Evolutionary conservation across 2,329 filamentous ascomycete species (phyloP).

Genomic region (Hawksworthiomyces lignivorus): DNA sequence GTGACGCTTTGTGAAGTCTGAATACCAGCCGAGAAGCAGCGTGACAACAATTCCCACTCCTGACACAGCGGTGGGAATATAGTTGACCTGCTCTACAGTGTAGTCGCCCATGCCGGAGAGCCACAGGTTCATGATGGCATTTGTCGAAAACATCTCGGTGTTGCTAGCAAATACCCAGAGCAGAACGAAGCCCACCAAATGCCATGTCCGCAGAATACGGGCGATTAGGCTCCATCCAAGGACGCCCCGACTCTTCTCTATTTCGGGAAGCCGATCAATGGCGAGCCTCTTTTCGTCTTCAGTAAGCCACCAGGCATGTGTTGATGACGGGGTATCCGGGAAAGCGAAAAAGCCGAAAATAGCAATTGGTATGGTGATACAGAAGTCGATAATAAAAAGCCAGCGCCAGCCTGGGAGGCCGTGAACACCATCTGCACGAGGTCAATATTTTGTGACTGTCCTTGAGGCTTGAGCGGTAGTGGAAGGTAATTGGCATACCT

Average conservation of each 20-base stretch:
- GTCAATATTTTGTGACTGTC: too few species aligned
- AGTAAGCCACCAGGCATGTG: not conserved
- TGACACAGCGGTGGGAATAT: constrained; percentile 29
- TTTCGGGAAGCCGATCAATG: constrained; percentile 3
- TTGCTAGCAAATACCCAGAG: constrained; percentile 3
- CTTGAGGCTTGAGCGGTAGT: too few species aligned
- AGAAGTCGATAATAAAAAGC: constrained; percentile 33
- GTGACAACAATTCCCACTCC: constrained; percentile 30
- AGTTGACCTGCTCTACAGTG: constrained; percentile 38
- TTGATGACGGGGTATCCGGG: constrained; percentile 10
- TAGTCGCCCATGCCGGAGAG: constrained; percentile 25
- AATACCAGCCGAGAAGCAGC: constrained; percentile 43
- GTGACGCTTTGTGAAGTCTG: constrained; percentile 37
- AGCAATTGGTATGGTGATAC: constrained; percentile 17
- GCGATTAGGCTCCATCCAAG: not conserved
- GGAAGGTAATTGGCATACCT: too few species aligned
- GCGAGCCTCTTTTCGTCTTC: constrained; percentile 1
- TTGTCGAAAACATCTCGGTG: constrained; percentile 6
- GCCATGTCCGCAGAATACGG: constrained; percentile 4
- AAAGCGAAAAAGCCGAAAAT: constrained; percentile 14
- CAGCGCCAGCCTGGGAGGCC: constrained; percentile 27
- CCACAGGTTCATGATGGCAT: constrained; percentile 6
- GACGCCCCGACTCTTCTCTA: not conserved
- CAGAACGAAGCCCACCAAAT: constrained; percentile 2
- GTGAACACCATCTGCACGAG: not conserved